Evolutionary conservation across 257 asterid species (phyloP).

Genomic region (Solanum pinnatisectum): DNA sequence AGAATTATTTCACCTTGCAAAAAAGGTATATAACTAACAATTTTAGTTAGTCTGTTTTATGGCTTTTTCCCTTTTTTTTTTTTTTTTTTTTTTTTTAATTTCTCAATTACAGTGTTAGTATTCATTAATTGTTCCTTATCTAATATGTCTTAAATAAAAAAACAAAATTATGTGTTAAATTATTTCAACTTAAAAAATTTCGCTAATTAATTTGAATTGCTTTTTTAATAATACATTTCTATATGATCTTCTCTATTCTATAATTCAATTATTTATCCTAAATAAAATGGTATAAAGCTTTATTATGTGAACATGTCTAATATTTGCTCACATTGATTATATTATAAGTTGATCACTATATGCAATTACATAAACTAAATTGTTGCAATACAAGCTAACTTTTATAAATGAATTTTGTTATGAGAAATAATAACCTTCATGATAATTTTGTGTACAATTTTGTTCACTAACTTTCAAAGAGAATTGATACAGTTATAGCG

Average conservation of each 20-base stretch:
- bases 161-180: too few relatives aligned
- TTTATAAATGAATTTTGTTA: background rate
- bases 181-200: background rate
- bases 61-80: background rate
- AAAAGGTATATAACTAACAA: background rate
- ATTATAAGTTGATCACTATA: background rate
- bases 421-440: background rate
- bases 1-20: background rate
- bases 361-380: background rate
- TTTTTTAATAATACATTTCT: background rate
- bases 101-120: background rate
- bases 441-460: background rate
- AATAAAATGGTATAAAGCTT: background rate
- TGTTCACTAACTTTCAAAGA: background rate
- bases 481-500: background rate
- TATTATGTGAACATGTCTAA: background rate
- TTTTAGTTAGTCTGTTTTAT: background rate
- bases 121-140: background rate
- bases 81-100: background rate
- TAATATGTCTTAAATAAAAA: background rate
- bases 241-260: background rate
- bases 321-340: background rate
- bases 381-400: background rate
- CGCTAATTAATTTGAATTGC: background rate
- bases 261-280: background rate